Evolutionary conservation across 2,329 filamentous ascomycete genomes (phyloP).

Genomic region (Trichoderma sp.): DNA sequence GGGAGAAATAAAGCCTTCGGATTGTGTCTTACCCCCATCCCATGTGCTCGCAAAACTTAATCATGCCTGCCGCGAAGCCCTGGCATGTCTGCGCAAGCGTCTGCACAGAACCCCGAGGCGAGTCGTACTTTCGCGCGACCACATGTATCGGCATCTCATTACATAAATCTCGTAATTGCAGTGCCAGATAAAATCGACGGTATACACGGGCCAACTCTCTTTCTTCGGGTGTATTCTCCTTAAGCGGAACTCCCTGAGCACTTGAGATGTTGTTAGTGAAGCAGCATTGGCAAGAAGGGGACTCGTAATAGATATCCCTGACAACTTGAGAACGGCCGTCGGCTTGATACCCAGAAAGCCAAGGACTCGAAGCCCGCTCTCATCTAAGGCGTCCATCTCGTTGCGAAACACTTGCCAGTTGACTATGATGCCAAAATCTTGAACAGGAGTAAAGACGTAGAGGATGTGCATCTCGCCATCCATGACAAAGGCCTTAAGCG

Average conservation of each 20-base stretch:
- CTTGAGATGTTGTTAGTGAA: constrained; percentile 38
- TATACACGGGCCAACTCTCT: constrained; percentile 63
- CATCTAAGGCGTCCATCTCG: constrained; percentile 67
- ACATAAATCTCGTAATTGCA: constrained; percentile 76
- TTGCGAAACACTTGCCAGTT: constrained; percentile 73
- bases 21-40: constrained; percentile 58
- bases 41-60: constrained; percentile 78
- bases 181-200: constrained; percentile 69
- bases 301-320: constrained; percentile 28
- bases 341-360: constrained; percentile 67
- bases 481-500: constrained; percentile 72
- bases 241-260: constrained; percentile 64
- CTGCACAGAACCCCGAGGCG: constrained; percentile 68
- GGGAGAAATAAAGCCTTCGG: background rate
- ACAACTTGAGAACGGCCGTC: constrained; percentile 65
- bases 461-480: constrained; percentile 78
- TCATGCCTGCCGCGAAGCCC: constrained; percentile 75
- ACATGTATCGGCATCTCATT: constrained; percentile 71
- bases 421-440: constrained; percentile 54
- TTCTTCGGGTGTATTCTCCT: constrained; percentile 60
- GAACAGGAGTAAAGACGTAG: constrained; percentile 74
- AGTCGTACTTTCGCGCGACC: constrained; percentile 68
- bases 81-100: constrained; percentile 72
- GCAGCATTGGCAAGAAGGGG: background rate
- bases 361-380: constrained; percentile 68